Evolutionary conservation across 371 early-diverging fungal species (phyloP), one percentile per base, ranked within the genome.

Genomic region (Mortierella sp.): DNA sequence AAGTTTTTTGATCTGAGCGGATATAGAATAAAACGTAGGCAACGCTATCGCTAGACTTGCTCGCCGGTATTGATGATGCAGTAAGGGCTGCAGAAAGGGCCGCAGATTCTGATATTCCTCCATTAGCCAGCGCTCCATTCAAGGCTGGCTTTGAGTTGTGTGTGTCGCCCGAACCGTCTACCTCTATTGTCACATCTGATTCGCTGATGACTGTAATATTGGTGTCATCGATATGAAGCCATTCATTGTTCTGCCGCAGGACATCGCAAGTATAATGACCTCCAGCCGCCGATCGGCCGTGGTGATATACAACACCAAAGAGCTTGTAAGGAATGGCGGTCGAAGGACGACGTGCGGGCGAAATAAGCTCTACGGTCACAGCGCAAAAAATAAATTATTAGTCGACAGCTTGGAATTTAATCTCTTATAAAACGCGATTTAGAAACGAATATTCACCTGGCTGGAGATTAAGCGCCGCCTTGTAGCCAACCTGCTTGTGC

Each of bases 261-360:
- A 99, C 91, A 84, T 96, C 96, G 86, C 97, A 97, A 4, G 98
- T 99, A 84, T 99, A 99, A 81, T 99, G 99, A 7, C 99, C 99
- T 47, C 97, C 98, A 13, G 89, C 91, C 33, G 97, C 95, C 33
- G 88, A 87, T 65, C 86, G 83, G 16, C 99, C 98, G 82, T 98
- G 99, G 84, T 99, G 99, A 84, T 98, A 96, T 9, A 99, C 95
- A 55, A 97, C 97, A 47, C 92, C 92, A 86, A 90, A 89, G 13
- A 91, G 85, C 69, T 88, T 84, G 67, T 90, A 91, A 1, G 85
- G 86, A 47, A 86, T 72, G 6, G 87, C 83, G 33, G 74, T 76
- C 3, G 72, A 58, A 8, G 87, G 74, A 15, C 86, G 84, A 48
- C 78, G 82, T 24, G 81, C 63, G n/a, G 91, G 88, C 4, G 92